Conservation (phyloP, 148 eudicot genomes). For the Drosera capensis region DNA sequence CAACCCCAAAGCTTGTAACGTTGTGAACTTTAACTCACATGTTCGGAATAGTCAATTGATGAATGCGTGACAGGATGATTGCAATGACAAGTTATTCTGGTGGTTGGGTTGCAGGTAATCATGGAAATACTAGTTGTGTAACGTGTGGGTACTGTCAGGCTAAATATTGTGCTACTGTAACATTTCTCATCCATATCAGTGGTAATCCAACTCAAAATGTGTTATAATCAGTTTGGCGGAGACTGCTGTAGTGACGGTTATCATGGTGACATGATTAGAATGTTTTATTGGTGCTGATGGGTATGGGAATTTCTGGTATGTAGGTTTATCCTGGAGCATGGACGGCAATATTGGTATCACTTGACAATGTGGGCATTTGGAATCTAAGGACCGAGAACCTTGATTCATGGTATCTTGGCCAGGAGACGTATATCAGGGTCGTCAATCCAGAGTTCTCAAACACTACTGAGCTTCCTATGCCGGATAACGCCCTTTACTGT, state of each 20-base stretch:
- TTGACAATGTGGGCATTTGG: slow-evolving; percentile 92
- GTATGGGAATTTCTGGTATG: neutral
- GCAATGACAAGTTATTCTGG: no score
- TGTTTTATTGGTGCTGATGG: neutral
- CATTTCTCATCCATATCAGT: no score
- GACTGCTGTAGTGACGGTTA: neutral
- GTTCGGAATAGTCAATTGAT: no score
- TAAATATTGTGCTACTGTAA: no score
- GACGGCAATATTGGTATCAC: slow-evolving; percentile 67
- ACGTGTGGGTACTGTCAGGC: no score
- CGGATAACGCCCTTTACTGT: slow-evolving; percentile 65
- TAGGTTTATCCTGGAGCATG: slow-evolving; percentile 88
- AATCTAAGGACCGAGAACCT: slow-evolving; percentile 76
- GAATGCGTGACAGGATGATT: no score
- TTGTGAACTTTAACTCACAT: no score
- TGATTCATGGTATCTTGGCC: slow-evolving; percentile 86
- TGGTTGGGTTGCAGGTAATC: no score
- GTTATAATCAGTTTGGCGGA: neutral
- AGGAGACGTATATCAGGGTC: slow-evolving; percentile 76
- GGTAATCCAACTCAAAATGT: no score
- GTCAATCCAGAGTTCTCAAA: slow-evolving; percentile 51
- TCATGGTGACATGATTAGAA: no score
- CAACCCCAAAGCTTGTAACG: no score
- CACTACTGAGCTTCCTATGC: slow-evolving; percentile 38
- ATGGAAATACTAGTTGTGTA: no score